Percentiles rank a stretch among this genome's conserved stretches.
Conservation (phyloP, 306 rosid species). For the Cicer yamashitae region DNA sequence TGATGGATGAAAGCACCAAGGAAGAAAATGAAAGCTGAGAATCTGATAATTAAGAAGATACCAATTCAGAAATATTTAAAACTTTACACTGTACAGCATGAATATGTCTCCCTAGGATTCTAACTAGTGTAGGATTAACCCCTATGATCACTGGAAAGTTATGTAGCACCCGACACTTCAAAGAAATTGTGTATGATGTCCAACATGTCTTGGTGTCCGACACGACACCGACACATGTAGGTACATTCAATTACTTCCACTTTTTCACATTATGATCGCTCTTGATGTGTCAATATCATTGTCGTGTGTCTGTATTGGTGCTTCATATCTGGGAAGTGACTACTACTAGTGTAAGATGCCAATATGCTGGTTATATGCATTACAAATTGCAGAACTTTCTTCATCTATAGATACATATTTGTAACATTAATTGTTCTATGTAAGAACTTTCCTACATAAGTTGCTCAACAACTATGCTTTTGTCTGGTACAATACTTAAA, state of each 20-base stretch:
- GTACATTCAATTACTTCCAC: no score
- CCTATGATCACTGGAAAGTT: slow-evolving; percentile 45
- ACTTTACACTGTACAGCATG: slow-evolving; percentile 40
- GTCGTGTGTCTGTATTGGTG: no score
- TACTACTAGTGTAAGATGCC: slow-evolving; percentile 41
- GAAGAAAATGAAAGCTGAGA: slow-evolving; percentile 53
- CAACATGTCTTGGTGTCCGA: no score
- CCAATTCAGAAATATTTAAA: slow-evolving; percentile 44
- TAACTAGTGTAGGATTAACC: slow-evolving; percentile 57
- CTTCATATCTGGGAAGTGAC: slow-evolving; percentile 10
- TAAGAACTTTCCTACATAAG: background rate
- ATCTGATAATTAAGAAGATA: slow-evolving; percentile 50
- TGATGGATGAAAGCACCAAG: slow-evolving; percentile 59
- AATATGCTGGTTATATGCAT: slow-evolving; percentile 41
- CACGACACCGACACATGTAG: no score
- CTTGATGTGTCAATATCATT: no score
- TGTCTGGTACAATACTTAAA: slow-evolving; percentile 11
- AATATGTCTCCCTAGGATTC: slow-evolving; percentile 46
- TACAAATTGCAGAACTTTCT: slow-evolving; percentile 25
- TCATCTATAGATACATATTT: slow-evolving; percentile 28
- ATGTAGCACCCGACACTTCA: no score
- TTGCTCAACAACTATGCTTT: slow-evolving; percentile 26
- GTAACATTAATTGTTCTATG: background rate
- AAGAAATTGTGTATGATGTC: no score
- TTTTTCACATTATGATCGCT: no score